phyloP scores from a whole-genome alignment of 2,329 filamentous ascomycete species.

The Dothideomycetes sp. region DNA sequence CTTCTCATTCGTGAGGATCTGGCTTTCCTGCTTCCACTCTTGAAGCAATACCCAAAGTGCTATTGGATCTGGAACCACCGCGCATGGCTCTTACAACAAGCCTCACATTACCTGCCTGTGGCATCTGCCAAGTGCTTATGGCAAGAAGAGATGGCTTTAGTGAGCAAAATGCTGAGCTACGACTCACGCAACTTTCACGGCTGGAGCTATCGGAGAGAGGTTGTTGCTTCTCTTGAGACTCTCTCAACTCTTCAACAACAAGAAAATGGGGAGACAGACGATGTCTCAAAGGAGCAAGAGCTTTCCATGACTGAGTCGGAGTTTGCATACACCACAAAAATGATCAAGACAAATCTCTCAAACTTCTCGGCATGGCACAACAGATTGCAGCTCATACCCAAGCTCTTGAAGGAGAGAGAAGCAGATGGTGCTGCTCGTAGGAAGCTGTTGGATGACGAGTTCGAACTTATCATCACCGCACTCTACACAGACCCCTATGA shows the following conservation, averaged over 20 bases:
- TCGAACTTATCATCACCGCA: slow-evolving; percentile 64
- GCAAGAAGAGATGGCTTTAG: slow-evolving; percentile 73
- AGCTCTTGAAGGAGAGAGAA: slow-evolving; percentile 60
- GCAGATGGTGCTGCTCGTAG: slow-evolving; percentile 55
- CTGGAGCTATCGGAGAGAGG: slow-evolving; percentile 79
- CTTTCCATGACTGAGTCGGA: slow-evolving; percentile 67
- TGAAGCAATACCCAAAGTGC: slow-evolving; percentile 85
- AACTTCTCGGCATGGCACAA: slow-evolving; percentile 98
- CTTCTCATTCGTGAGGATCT: slow-evolving; percentile 64
- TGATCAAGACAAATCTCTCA: slow-evolving; percentile 75
- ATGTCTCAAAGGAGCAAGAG: neutral
- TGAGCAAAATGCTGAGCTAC: slow-evolving; percentile 76
- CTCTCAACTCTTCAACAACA: slow-evolving; percentile 18
- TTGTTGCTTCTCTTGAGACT: slow-evolving; percentile 68
- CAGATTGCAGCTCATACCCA: slow-evolving; percentile 72
- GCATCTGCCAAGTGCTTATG: slow-evolving; percentile 57
- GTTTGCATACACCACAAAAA: slow-evolving; percentile 82
- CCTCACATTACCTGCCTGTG: slow-evolving; percentile 53
- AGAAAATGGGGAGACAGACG: slow-evolving; percentile 27
- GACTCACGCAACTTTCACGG: slow-evolving; percentile 94
- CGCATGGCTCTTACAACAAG: slow-evolving; percentile 69
- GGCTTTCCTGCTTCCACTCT: slow-evolving; percentile 70
- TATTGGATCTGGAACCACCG: slow-evolving; percentile 99
- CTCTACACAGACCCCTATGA: slow-evolving; percentile 87
- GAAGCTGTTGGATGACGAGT: slow-evolving; percentile 66